These are phyloP conservation scores for Mycena vitilis DNA, from an alignment of 768 basidiomycete species.

Conservation along the genomic window DNA sequence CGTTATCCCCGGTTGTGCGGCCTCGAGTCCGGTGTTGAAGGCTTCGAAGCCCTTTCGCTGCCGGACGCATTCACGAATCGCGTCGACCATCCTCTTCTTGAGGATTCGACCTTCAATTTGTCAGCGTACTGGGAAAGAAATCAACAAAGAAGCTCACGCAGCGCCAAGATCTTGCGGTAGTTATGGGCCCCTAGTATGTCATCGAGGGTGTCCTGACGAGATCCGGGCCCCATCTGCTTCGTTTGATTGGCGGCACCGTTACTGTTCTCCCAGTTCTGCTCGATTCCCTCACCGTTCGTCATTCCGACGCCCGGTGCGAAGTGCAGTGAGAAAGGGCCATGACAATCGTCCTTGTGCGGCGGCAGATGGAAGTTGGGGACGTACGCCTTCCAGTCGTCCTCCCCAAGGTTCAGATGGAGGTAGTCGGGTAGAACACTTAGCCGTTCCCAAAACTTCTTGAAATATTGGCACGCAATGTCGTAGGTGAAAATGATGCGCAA, in stretches of 20 bases:
- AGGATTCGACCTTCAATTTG: background rate
- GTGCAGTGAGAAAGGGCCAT: conserved; percentile 23
- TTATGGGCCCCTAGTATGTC: conserved; percentile 1
- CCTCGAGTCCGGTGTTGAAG: background rate
- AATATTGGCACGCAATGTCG: conserved; percentile 39
- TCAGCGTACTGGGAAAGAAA: background rate
- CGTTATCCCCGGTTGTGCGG: background rate
- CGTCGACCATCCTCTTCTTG: background rate
- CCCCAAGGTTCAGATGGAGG: conserved; percentile 2
- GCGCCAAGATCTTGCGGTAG: conserved; percentile 1
- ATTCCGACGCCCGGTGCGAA: conserved; percentile 28
- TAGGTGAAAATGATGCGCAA: conserved; percentile 36
- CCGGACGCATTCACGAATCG: background rate
- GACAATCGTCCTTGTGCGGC: conserved; percentile 32
- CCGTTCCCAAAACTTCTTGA: conserved; percentile 31
- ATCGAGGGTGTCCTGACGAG: conserved; percentile 10
- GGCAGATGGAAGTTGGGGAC: conserved; percentile 41
- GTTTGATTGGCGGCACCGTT: conserved; percentile 43
- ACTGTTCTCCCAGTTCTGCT: background rate
- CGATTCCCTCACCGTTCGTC: conserved; percentile 15
- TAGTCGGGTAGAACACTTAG: conserved; percentile 37
- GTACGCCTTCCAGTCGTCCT: conserved; percentile 35
- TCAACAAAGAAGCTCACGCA: background rate
- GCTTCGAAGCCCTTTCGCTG: background rate
- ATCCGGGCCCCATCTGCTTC: conserved; percentile 48